A percentile compares a stretch with the other conserved stretches of the same genome.
These are phyloP conservation scores for Holtermanniella nyarrowii DNA, from an alignment of 768 basidiomycete genomes.

Conservation along the genomic window DNA sequence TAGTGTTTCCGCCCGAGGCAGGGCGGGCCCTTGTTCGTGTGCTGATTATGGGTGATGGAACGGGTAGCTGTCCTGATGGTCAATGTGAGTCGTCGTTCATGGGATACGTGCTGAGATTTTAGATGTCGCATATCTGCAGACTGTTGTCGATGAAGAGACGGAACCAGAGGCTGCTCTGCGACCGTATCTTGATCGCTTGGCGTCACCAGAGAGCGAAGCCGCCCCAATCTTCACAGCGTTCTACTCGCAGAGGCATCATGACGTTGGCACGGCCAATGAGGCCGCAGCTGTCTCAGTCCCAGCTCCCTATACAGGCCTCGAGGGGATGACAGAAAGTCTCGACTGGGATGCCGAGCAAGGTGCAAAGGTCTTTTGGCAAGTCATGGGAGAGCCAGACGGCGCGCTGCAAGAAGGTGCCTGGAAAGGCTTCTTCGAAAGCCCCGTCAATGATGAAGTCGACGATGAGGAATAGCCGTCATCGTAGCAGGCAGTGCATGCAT, in stretches of 20 bases:
- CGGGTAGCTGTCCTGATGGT: constrained; percentile 37
- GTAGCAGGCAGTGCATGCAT: too few species aligned
- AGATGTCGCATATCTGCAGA: constrained; percentile 13
- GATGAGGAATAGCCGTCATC: too few species aligned
- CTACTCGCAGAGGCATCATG: constrained; percentile 6
- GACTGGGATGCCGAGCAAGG: constrained; percentile 38
- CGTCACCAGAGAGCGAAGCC: too few species aligned
- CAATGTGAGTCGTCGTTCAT: constrained; percentile 31
- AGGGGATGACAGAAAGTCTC: constrained; percentile 31
- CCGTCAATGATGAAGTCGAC: too few species aligned
- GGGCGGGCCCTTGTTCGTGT: constrained; percentile 23
- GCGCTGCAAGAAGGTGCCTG: too few species aligned
- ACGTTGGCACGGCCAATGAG: background rate
- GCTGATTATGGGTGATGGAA: constrained; percentile 38
- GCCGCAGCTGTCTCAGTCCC: constrained; percentile 5
- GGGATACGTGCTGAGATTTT: background rate
- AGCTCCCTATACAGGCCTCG: constrained; percentile 11
- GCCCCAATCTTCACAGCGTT: constrained; percentile 15
- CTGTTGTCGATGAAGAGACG: background rate
- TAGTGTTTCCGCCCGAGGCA: constrained; percentile 33
- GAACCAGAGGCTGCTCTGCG: constrained; percentile 1
- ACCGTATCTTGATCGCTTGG: constrained; percentile 11
- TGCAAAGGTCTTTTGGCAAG: constrained; percentile 22
- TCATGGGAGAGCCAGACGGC: too few species aligned
- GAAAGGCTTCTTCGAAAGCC: too few species aligned